Evolutionary conservation across 148 eudicot genomes (phyloP).

Genomic region (Tetragonia tetragonoides): DNA sequence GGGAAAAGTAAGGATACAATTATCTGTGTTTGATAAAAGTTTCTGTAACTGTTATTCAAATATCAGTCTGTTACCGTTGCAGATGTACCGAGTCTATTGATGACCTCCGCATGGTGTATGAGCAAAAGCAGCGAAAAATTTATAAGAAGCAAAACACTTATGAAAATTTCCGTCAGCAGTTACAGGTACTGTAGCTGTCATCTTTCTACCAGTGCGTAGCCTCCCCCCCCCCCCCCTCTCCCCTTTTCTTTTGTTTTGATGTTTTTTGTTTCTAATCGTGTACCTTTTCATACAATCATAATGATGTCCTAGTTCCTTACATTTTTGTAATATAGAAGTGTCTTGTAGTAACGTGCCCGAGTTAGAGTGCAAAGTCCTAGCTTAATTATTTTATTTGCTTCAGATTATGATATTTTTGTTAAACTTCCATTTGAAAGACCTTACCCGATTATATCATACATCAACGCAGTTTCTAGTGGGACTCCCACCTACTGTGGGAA

Average conservation of each 20-base stretch:
- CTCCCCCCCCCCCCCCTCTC: not conserved
- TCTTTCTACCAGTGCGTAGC: conserved; percentile 7
- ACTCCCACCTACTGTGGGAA: not conserved
- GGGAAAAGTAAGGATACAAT: conserved; percentile 47
- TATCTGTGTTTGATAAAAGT: conserved; percentile 1
- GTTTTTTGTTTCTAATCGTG: not conserved
- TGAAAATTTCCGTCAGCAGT: conserved; percentile 67
- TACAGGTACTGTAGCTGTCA: conserved; percentile 46
- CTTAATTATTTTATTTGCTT: not conserved
- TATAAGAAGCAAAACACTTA: conserved; percentile 57
- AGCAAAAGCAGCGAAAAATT: conserved; percentile 81
- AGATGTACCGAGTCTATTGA: conserved; percentile 82
- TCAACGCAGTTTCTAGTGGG: not conserved
- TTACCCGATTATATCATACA: not conserved
- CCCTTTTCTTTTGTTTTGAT: too few relatives aligned
- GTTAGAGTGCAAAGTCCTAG: not conserved
- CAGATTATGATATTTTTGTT: not conserved
- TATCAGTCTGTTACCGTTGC: conserved; percentile 25
- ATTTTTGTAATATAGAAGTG: not conserved
- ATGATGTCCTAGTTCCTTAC: not conserved
- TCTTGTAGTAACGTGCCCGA: not conserved
- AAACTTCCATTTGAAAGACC: not conserved
- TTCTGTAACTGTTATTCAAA: conserved; percentile 11
- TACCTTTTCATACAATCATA: not conserved
- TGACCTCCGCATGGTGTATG: conserved; percentile 64